These are phyloP conservation scores for Paecilomyces variotii DNA, from an alignment of 2,329 filamentous ascomycete species.

Conservation along the genomic window DNA sequence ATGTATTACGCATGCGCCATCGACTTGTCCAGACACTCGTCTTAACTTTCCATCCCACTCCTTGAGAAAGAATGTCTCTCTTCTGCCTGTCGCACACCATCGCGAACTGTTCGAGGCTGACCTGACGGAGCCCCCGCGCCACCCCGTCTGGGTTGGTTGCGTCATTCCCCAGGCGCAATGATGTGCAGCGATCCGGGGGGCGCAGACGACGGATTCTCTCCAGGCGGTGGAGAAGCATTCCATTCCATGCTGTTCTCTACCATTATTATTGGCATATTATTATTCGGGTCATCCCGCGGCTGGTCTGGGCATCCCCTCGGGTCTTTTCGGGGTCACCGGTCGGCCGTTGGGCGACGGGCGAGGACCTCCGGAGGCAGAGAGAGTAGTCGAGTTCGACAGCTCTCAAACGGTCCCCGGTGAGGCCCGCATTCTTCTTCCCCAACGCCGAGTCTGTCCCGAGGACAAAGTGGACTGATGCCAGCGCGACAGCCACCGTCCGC, in stretches of 20 bases:
- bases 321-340: neutral
- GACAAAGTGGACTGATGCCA: neutral
- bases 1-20: neutral
- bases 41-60: neutral
- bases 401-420: neutral
- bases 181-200: neutral
- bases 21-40: neutral
- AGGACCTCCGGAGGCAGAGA: neutral
- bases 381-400: no score
- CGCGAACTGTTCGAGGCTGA: neutral
- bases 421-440: neutral
- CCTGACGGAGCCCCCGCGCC: neutral
- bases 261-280: no score
- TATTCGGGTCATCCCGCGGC: neutral
- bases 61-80: no score
- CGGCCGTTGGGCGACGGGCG: neutral
- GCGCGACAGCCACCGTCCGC: neutral
- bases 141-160: neutral
- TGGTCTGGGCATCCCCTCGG: neutral
- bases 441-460: neutral
- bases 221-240: no score
- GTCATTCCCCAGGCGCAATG: neutral
- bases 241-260: no score
- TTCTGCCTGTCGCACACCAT: neutral
- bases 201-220: no score